Base-by-base conservation (phyloP, 208 protist species). In the Trypanosoma brucei region DNA sequence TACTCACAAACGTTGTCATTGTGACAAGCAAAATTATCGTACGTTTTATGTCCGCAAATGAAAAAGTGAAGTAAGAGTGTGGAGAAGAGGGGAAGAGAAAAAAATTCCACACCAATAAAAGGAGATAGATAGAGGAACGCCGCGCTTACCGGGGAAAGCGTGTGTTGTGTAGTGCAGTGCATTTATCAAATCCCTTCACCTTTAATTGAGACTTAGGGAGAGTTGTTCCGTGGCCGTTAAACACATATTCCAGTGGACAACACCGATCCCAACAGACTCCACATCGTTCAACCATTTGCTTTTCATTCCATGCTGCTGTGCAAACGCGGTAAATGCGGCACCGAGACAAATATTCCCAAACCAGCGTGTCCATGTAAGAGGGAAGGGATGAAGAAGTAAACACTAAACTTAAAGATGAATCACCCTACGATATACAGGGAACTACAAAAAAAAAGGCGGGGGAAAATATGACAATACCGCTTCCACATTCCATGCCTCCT, bases 81-180 rank as follows among this genome's bases (percentile, higher is more conserved):
- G 36, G 22, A 44, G 33, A 56, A 2, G 45, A 9, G 38, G 39
- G 42, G 59, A 70, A 33, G 59, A 38, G 45, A 52, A 63, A 55
- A 65, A 40, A 59, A 62, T 37, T 31, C 36, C 55, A 14, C 2
- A 14, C 38, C 44, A 35, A 57, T 3, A 48, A 45, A 55, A 59
- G 14, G 3, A 52, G 0, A 68, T 6, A 54, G 59, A 59, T 34
- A 45, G 50, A 54, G 49, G 5, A 50, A 14, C 42, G 13, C n/a
- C 36, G 31, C 7, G 45, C 56, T 34, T 13, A 36, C 1, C 50
- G 22, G 22, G 22, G 22, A 22, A 22, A 22, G 22, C 22, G 22
- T 22, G 22, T 22, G 22, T 22, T 22, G 22, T 22, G 22, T 22
- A 22, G 22, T 22, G 22, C 22, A 22, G 22, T 22, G 22, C 22